phyloP scores from a whole-genome alignment of 2,329 filamentous ascomycete species.

The Ophiostoma triangulosporum region DNA sequence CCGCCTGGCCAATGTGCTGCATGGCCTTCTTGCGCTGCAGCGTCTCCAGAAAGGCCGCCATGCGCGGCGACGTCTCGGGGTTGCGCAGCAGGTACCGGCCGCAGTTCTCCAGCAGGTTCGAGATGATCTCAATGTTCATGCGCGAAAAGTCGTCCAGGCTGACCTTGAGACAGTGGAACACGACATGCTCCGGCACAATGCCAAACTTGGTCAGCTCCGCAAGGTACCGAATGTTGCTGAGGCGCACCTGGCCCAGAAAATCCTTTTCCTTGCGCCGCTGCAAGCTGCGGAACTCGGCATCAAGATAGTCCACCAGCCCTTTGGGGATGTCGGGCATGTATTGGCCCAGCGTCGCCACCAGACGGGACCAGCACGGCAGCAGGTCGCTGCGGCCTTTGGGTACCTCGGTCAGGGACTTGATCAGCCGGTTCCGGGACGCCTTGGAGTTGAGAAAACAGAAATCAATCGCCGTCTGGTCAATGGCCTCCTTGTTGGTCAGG shows the following conservation, averaged over 20 bases:
- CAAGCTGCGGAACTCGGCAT: constrained; percentile 91
- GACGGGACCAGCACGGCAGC: constrained; percentile 77
- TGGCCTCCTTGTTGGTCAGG: constrained; percentile 76
- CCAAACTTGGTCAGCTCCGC: constrained; percentile 97
- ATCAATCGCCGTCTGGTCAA: constrained; percentile 86
- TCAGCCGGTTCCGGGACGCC: constrained; percentile 82
- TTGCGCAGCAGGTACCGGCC: constrained; percentile 88
- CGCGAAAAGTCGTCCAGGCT: constrained; percentile 94
- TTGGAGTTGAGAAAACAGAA: constrained; percentile 99
- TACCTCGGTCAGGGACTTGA: constrained; percentile 88
- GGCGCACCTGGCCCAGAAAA: constrained; percentile 83
- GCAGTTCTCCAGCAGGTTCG: constrained; percentile 90
- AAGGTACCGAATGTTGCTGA: constrained; percentile 93
- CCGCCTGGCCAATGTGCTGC: constrained; percentile 87
- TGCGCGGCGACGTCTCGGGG: constrained; percentile 81
- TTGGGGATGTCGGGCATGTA: constrained; percentile 94
- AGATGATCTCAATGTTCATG: constrained; percentile 99
- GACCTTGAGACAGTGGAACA: constrained; percentile 97
- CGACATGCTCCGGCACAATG: constrained; percentile 93
- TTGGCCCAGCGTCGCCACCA: constrained; percentile 83
- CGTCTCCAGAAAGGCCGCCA: constrained; percentile 88
- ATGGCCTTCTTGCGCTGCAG: constrained; percentile 91
- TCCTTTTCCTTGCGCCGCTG: constrained; percentile 97
- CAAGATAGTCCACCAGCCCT: constrained; percentile 78
- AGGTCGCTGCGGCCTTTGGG: constrained; percentile 89